Percentiles rank a stretch among this genome's conserved stretches.
These are phyloP conservation scores for Cystofilobasidium bisporidii DNA, from an alignment of 768 basidiomycete genomes.

Conservation along the genomic window DNA sequence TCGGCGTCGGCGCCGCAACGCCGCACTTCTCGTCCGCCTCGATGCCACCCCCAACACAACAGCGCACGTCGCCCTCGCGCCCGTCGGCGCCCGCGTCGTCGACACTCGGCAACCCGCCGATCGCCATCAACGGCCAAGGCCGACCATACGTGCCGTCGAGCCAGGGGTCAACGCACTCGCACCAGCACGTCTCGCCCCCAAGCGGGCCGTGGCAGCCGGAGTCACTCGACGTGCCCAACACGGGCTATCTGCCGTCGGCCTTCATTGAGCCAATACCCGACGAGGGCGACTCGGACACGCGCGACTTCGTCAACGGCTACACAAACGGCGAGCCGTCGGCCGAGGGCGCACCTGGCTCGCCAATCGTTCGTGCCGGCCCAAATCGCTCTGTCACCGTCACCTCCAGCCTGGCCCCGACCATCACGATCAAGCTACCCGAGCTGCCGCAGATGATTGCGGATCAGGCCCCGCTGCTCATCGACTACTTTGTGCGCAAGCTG, in stretches of 20 bases:
- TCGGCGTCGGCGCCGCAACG: neutral
- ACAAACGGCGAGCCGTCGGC: neutral
- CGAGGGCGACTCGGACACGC: slow-evolving; percentile 12
- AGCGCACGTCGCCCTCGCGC: neutral
- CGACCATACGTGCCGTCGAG: neutral
- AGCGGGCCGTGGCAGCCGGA: neutral
- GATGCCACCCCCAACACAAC: neutral
- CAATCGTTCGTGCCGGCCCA: neutral
- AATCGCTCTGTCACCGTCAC: neutral
- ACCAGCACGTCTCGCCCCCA: neutral
- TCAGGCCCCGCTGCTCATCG: slow-evolving; percentile 26
- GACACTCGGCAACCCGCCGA: neutral
- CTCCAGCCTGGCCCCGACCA: slow-evolving; percentile 12
- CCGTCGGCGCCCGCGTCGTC: neutral
- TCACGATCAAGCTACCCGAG: slow-evolving; percentile 22
- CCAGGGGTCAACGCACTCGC: neutral
- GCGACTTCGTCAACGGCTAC: slow-evolving; percentile 4
- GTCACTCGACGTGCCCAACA: slow-evolving; percentile 1
- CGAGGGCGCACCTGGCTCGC: neutral
- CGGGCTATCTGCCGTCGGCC: slow-evolving; percentile 11
- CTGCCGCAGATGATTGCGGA: slow-evolving; percentile 22
- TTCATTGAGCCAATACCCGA: slow-evolving; percentile 19
- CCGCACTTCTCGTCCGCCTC: neutral
- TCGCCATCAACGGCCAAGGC: neutral
- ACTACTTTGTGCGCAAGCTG: slow-evolving; percentile 28